A percentile compares a stretch with the other conserved stretches of the same genome.
These are phyloP conservation scores for Fusarium sp. DNA, from an alignment of 2,329 filamentous ascomycete genomes.

Conservation along the genomic window DNA sequence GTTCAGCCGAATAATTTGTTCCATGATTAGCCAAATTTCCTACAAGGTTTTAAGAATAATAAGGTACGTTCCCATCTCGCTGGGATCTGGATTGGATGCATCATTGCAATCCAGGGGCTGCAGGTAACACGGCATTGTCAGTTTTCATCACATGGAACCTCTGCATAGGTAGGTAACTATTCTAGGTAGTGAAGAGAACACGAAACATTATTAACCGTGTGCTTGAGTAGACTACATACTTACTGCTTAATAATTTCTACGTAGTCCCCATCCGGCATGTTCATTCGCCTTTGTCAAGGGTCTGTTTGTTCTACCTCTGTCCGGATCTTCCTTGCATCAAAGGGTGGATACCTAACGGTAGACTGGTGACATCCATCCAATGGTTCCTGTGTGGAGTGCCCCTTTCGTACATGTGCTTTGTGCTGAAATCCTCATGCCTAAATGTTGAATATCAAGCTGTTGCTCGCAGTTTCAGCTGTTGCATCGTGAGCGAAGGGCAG, in stretches of 20 bases:
- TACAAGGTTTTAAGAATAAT: constrained; percentile 31
- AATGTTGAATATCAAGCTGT: not conserved
- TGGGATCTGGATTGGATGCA: not conserved
- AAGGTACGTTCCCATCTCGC: constrained; percentile 27
- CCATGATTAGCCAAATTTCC: not conserved
- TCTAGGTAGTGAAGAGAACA: not conserved
- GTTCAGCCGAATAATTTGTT: not conserved
- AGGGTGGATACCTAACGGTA: constrained; percentile 35
- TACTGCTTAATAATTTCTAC: not conserved
- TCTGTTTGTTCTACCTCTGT: constrained; percentile 26
- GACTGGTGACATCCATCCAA: constrained; percentile 15
- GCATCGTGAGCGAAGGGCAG: not conserved
- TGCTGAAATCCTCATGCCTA: constrained; percentile 5
- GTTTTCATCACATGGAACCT: constrained; percentile 11
- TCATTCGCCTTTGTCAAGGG: constrained; percentile 14
- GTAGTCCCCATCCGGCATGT: not conserved
- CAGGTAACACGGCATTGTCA: constrained; percentile 25
- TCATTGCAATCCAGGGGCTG: constrained; percentile 41
- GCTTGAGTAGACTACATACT: not conserved
- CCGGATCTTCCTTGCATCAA: constrained; percentile 43
- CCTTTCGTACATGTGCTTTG: constrained; percentile 32
- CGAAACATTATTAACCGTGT: not conserved
- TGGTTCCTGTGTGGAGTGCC: constrained; percentile 18
- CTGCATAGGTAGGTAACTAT: not conserved
- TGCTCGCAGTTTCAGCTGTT: not conserved